A percentile compares a stretch with the other conserved stretches of the same genome.
phyloP scores from a whole-genome alignment of 768 basidiomycete species.

The Coprinopsis sp. region DNA sequence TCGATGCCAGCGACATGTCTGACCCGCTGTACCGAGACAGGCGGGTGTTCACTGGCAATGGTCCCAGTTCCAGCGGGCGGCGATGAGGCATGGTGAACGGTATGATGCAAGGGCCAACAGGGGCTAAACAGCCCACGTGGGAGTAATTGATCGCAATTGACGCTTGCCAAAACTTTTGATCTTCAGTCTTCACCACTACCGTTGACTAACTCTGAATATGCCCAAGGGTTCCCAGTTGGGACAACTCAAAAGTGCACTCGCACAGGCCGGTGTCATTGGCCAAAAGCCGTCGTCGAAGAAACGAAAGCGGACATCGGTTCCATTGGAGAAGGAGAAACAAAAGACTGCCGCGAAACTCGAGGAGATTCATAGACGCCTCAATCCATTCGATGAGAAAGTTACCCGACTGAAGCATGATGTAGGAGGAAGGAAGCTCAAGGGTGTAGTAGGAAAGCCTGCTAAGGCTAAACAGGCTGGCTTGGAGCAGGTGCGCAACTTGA shows the following conservation, averaged over 20 bases:
- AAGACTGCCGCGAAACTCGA: slow-evolving; percentile 75
- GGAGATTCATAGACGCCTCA: slow-evolving; percentile 81
- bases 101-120: neutral
- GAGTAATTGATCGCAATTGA: slow-evolving; percentile 8
- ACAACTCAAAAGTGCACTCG: slow-evolving; percentile 84
- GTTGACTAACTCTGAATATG: slow-evolving; percentile 37
- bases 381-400: slow-evolving; percentile 92
- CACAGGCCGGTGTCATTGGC: slow-evolving; percentile 72
- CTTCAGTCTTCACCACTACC: slow-evolving; percentile 6
- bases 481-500: slow-evolving; percentile 59
- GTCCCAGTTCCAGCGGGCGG: neutral
- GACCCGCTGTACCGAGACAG: slow-evolving; percentile 25
- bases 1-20: slow-evolving; percentile 31
- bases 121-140: neutral
- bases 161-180: slow-evolving; percentile 25
- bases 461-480: slow-evolving; percentile 87
- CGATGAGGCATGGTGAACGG: neutral
- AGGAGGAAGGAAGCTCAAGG: slow-evolving; percentile 82
- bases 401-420: slow-evolving; percentile 92
- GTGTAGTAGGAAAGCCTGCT: slow-evolving; percentile 76
- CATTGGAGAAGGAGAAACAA: slow-evolving; percentile 74
- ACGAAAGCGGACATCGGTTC: slow-evolving; percentile 50
- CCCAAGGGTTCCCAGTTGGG: slow-evolving; percentile 84
- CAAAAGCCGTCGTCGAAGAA: slow-evolving; percentile 55
- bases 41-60: too few species aligned